These are phyloP conservation scores for Aschersonia sp. DNA, from an alignment of 2,329 filamentous ascomycete species.

Conservation along the genomic window DNA sequence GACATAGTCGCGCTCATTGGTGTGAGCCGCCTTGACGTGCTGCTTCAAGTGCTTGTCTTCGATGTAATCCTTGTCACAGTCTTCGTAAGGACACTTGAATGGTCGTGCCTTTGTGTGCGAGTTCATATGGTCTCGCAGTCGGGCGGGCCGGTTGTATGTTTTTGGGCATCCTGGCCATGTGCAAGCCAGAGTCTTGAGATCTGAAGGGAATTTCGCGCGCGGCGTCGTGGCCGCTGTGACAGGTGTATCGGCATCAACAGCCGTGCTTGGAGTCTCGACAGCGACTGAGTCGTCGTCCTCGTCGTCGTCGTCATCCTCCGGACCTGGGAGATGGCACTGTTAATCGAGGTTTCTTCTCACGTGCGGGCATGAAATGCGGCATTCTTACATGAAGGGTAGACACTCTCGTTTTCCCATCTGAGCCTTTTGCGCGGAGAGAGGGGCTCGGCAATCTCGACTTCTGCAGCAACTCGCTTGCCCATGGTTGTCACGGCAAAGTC, in stretches of 20 bases:
- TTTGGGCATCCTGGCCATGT: slow-evolving; percentile 62
- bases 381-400: no score
- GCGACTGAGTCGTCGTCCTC: slow-evolving; percentile 19
- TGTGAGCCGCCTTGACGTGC: slow-evolving; percentile 73
- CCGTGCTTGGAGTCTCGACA: slow-evolving; percentile 18
- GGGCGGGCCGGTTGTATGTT: slow-evolving; percentile 74
- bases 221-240: slow-evolving; percentile 24
- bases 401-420: background rate
- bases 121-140: slow-evolving; percentile 64
- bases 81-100: slow-evolving; percentile 54
- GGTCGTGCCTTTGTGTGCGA: slow-evolving; percentile 78
- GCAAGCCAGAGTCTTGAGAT: slow-evolving; percentile 64
- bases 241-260: slow-evolving; percentile 15
- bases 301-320: slow-evolving; percentile 5
- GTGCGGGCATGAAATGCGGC: no score
- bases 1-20: slow-evolving; percentile 50
- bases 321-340: background rate
- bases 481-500: slow-evolving; percentile 8
- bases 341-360: no score
- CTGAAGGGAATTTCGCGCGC: slow-evolving; percentile 46
- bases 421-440: slow-evolving; percentile 11
- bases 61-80: slow-evolving; percentile 71
- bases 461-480: slow-evolving; percentile 16
- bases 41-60: slow-evolving; percentile 76
- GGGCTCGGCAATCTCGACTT: slow-evolving; percentile 10